phyloP scores from a whole-genome alignment of 305 asterid genomes.

The Euphrasia arctica region DNA sequence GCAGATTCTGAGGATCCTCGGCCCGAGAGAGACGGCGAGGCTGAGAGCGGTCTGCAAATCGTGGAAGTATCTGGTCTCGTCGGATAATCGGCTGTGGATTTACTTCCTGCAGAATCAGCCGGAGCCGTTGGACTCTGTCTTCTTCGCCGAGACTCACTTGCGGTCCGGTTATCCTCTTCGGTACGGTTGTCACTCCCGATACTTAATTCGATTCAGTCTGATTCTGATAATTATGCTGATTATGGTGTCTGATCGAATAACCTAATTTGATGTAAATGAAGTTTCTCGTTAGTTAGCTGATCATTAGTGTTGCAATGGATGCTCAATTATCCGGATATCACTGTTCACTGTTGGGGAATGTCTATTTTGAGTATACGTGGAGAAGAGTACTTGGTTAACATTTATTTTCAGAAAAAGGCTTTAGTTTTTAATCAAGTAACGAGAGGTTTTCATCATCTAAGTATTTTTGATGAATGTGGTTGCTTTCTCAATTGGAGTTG shows the following conservation, averaged over 20 bases:
- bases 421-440: neutral
- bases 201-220: neutral
- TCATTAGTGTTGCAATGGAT: too few relatives aligned
- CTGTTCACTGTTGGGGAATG: neutral
- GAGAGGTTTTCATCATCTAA: neutral
- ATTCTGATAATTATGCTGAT: constrained; percentile 13
- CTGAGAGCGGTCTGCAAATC: constrained; percentile 70
- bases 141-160: constrained; percentile 74
- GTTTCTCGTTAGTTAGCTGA: neutral
- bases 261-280: constrained; percentile 2
- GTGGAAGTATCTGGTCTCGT: constrained; percentile 55
- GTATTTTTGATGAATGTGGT: constrained; percentile 6
- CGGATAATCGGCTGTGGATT: constrained; percentile 89
- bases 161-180: constrained; percentile 73
- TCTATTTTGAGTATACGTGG: neutral
- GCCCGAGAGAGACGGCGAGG: constrained; percentile 73
- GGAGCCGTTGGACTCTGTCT: constrained; percentile 76
- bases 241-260: neutral
- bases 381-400: neutral
- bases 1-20: constrained; percentile 60
- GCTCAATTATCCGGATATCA: neutral
- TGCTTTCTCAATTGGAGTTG: constrained; percentile 12
- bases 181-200: constrained; percentile 35
- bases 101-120: constrained; percentile 72
- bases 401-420: neutral